phyloP scores from a whole-genome alignment of 805 yeast genomes.

The Teunomyces kruisii region DNA sequence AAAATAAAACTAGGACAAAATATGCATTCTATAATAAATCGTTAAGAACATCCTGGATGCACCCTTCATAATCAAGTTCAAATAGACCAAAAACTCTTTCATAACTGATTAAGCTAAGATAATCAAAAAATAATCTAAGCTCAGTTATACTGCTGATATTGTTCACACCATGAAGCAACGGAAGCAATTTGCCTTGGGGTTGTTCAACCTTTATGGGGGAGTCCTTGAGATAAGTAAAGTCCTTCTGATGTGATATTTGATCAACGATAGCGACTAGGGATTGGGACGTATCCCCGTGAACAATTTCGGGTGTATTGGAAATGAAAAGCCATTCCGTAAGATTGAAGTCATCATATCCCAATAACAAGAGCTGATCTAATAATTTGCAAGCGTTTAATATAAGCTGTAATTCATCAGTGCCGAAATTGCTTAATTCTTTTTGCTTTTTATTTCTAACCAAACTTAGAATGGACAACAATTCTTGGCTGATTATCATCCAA shows the following conservation, averaged over 20 bases:
- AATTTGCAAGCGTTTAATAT: conserved; percentile 69
- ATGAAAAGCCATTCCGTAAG: conserved; percentile 84
- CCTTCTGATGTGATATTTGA: conserved; percentile 36
- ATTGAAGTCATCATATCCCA: conserved; percentile 76
- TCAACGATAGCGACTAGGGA: conserved; percentile 47
- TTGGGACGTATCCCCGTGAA: conserved; percentile 31
- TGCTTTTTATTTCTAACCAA: conserved; percentile 25
- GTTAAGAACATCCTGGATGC: conserved; percentile 54
- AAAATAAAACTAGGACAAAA: neutral
- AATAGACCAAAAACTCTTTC: conserved; percentile 61
- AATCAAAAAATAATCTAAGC: conserved; percentile 64
- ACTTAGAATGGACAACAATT: conserved; percentile 53
- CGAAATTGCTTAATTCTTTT: conserved; percentile 27
- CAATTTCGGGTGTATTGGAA: conserved; percentile 62
- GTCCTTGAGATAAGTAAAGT: conserved; percentile 30
- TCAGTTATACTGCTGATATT: conserved; percentile 41
- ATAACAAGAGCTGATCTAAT: conserved; percentile 67
- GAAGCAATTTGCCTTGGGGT: conserved; percentile 32
- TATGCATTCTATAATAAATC: conserved; percentile 45
- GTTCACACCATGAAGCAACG: conserved; percentile 47
- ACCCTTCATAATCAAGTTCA: conserved; percentile 32
- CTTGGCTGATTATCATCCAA: conserved; percentile 69
- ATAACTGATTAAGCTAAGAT: conserved; percentile 60
- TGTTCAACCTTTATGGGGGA: conserved; percentile 38
- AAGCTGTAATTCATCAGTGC: conserved; percentile 38